Base-by-base conservation (phyloP, 441 rosid genomes). In the Populus trichocarpa region DNA sequence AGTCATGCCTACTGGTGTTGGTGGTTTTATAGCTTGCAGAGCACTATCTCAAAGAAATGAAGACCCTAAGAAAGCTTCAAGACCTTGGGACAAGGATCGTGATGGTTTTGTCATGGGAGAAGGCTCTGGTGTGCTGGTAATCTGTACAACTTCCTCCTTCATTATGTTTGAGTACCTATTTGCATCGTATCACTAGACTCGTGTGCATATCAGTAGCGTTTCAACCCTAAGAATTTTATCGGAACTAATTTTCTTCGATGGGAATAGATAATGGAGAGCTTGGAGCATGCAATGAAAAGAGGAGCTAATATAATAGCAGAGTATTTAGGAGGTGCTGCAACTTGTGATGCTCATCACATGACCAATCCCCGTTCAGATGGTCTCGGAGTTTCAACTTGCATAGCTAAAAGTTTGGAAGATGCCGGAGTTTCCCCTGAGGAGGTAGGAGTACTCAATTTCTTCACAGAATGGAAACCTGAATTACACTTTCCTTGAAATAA, bases 331-430 rank as follows among this genome's bases (percentile, higher is more conserved):
- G 95, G 95, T 8, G 89, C 89, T 1, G 59, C 87, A 36, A 91
- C 90, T n/a, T 88, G 91, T 57, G 93, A 89, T 77, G 95, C 95
- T 80, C 86, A 91, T 86, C 93, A 91, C 85, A 88, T 91, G 90
- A 91, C 95, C 1, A 88, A 88, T 66, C 95, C 95, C 0, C 86
- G 91, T 11, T 76, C 87, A 11, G 92, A 89, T 66, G 95, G 95
- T 22, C 88, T 88, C 2, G 92, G 90, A 70, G 92, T 91, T 82
- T 91, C 92, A n/a, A 65, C 88, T 8, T 89, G 95, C 89, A 91
- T 89, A 12, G 40, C 67, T 74, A 87, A 85, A 77, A 89, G 92
- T 69, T 82, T 88, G 67, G 87, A 83, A 76, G 92, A 91, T 74
- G 92, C 93, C 7, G 84, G 86, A 57, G 91, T 89, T 81, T 89